Base-by-base conservation (phyloP, 306 rosid genomes). In the Rosa chinensis region DNA sequence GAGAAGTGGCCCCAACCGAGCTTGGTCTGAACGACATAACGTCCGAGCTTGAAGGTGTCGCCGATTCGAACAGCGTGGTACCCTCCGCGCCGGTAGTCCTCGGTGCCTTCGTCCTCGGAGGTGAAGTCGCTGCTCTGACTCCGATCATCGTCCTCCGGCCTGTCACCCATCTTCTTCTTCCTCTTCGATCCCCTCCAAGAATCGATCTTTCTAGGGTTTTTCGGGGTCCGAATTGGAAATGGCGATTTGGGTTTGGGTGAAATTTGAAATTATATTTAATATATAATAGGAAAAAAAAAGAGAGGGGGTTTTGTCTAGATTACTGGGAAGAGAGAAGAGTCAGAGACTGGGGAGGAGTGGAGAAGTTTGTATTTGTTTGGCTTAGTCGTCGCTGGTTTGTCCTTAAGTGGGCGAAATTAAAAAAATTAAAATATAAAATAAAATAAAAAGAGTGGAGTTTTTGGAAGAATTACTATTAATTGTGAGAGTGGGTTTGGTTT, bases 1-100 rank as follows among this genome's bases (percentile, higher is more conserved):
- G 99, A 94, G 90, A 94, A 94, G 81, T 94, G 99, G 18, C 99
- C 99, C 99, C 97, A 94, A 35, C 99, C 99, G 59, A 94, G 99
- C 87, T 94, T 94, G 82, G 86, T 89, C 92, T 91, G 97, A 55
- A 94, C 91, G 62, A 88, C 92, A 14, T 94, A 91, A 23, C 91
- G 90, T 35, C 93, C 93, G 50, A 67, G 83, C 82, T 87, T 92
- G 80, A 94, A 92, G 50, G 92, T 49, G 67, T 94, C 98, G 70
- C 95, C 95, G 88, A 94, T 78, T 84, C 93, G 86, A 53, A 94
- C 94, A 0, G 98, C 93, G 87, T 92, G 99, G 89, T 92, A 94
- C 7, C 99, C 99, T 59, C 97, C 99, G 35, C 99, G 94, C 20
- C 97, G 83, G 86, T 94, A 94, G 77, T 94, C 97, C 78, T 94